phyloP scores from a whole-genome alignment of 306 rosid species.

The Prunus fruticosa region DNA sequence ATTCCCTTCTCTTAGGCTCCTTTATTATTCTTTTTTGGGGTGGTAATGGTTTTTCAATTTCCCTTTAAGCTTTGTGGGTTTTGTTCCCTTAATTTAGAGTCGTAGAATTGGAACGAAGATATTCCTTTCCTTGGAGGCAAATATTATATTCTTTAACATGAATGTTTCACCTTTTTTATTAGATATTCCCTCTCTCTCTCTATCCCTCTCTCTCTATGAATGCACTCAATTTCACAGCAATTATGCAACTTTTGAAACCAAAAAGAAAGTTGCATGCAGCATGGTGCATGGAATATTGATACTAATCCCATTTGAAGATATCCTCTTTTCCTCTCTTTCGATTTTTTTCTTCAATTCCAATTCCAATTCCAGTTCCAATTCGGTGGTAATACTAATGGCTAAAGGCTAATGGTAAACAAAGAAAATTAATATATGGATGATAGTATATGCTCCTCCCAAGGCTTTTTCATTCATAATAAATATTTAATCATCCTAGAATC shows the following conservation, averaged over 20 bases:
- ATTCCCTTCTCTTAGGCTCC: constrained; percentile 59
- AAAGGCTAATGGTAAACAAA: no score
- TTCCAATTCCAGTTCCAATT: background rate
- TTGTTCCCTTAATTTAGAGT: constrained; percentile 89
- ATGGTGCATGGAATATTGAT: constrained; percentile 36
- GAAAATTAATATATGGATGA: background rate
- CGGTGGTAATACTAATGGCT: no score
- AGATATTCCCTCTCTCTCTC: constrained; percentile 53
- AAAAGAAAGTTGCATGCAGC: constrained; percentile 70
- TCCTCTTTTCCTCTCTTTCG: constrained; percentile 36
- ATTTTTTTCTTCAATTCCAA: constrained; percentile 30
- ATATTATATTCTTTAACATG: constrained; percentile 62
- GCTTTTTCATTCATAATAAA: constrained; percentile 4
- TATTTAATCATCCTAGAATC: constrained; percentile 54
- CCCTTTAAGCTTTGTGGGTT: constrained; percentile 59
- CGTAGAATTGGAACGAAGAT: constrained; percentile 93
- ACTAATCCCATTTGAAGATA: constrained; percentile 86
- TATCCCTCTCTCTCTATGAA: constrained; percentile 32
- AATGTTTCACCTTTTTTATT: constrained; percentile 59
- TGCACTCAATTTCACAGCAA: constrained; percentile 76
- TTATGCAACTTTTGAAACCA: constrained; percentile 69
- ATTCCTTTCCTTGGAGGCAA: constrained; percentile 70
- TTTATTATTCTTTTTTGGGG: constrained; percentile 59
- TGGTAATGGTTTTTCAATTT: constrained; percentile 8
- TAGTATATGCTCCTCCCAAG: constrained; percentile 45